Percentiles rank a stretch among this genome's conserved stretches.
These are phyloP conservation scores for Aspergillus sclerotioniger DNA, from an alignment of 495 filamentous ascomycete species.

Conservation along the genomic window DNA sequence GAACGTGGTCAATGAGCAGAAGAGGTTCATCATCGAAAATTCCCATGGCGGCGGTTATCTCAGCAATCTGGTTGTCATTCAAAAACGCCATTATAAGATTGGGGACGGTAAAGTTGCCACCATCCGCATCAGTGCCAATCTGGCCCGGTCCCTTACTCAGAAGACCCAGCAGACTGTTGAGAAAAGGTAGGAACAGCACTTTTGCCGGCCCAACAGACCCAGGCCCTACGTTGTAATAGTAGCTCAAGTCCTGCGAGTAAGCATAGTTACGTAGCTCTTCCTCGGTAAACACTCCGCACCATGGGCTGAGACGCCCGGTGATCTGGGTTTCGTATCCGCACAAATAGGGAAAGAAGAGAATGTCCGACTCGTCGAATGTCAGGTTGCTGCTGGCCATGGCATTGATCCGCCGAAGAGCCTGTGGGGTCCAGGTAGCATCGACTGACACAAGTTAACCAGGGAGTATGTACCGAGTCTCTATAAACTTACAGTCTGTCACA, in stretches of 20 bases:
- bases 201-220: not conserved
- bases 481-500: not conserved
- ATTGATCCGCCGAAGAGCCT: constrained; percentile 49
- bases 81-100: constrained; percentile 52
- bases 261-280: constrained; percentile 54
- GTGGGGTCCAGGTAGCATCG: constrained; percentile 51
- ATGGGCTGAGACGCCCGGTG: constrained; percentile 51
- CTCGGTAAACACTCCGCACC: constrained; percentile 52
- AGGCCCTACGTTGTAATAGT: constrained; percentile 50
- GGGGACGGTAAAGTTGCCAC: constrained; percentile 37
- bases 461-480: too few relatives aligned
- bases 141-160: constrained; percentile 44
- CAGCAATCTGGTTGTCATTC: constrained; percentile 60
- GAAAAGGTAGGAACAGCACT: constrained; percentile 9
- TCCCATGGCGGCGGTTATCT: constrained; percentile 51
- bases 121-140: constrained; percentile 39
- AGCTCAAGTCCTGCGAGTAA: constrained; percentile 58
- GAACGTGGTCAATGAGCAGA: constrained; percentile 40
- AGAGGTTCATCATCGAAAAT: constrained; percentile 49
- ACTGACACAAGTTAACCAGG: too few relatives aligned
- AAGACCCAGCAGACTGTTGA: constrained; percentile 43
- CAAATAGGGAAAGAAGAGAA: constrained; percentile 55
- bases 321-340: constrained; percentile 63
- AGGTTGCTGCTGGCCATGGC: constrained; percentile 46
- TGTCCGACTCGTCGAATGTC: constrained; percentile 47